Conservation (phyloP, 1,284 basidiomycete species). For the Cryptococcus sp. region DNA sequence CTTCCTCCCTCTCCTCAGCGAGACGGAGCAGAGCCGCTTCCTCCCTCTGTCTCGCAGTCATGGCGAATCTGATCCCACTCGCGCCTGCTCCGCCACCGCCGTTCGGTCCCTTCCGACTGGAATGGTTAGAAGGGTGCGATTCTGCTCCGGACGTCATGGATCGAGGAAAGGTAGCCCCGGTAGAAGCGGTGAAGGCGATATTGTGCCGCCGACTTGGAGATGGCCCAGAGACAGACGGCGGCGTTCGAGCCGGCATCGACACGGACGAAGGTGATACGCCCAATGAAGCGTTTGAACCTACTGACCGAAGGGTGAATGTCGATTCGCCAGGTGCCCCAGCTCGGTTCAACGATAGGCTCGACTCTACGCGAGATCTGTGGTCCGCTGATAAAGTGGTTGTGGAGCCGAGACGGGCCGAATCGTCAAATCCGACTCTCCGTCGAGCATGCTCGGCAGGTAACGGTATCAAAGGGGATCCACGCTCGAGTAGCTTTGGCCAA, state of each 20-base stretch:
- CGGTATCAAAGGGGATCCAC: conserved; percentile 26
- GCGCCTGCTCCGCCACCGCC: conserved; percentile 7
- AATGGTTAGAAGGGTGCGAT: conserved; percentile 17
- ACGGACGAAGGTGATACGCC: conserved; percentile 36
- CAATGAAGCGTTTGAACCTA: conserved; percentile 30
- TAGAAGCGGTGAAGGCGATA: not conserved
- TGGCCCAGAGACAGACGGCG: conserved; percentile 20
- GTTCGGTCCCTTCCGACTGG: conserved; percentile 9
- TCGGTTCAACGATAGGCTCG: conserved; percentile 5
- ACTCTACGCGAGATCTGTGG: conserved; percentile 8
- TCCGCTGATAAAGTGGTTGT: conserved; percentile 13
- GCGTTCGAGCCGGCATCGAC: conserved; percentile 21
- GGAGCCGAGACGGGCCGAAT: conserved; percentile 19
- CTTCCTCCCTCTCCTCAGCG: conserved; percentile 46
- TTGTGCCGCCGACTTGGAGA: conserved; percentile 10
- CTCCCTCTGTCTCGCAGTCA: conserved; percentile 25
- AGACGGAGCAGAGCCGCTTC: conserved; percentile 16
- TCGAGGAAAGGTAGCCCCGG: conserved; percentile 4
- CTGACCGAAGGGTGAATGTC: conserved; percentile 42
- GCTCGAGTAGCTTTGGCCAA: conserved; percentile 68
- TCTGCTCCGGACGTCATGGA: conserved; percentile 12
- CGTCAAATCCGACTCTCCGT: conserved; percentile 36
- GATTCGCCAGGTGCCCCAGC: conserved; percentile 29
- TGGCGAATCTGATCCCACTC: conserved; percentile 15
- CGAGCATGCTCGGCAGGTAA: conserved; percentile 11